These are phyloP conservation scores for Mikania micrantha DNA, from an alignment of 129 eudicot genomes.

Conservation along the genomic window DNA sequence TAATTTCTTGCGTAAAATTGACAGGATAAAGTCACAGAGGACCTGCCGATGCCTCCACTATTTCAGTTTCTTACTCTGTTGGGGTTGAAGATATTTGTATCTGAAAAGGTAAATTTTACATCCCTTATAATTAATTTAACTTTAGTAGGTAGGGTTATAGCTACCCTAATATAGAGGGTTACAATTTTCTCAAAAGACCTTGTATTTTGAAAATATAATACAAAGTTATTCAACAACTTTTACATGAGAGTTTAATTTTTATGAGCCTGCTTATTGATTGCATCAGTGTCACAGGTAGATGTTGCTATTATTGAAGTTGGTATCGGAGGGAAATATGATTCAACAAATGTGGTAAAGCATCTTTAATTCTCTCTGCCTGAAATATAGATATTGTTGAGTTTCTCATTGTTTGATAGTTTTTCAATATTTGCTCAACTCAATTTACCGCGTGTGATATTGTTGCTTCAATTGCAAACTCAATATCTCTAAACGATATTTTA, in stretches of 20 bases:
- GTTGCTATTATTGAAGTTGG: slow-evolving; percentile 96
- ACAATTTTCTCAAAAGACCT: not conserved
- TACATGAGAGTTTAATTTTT: not conserved
- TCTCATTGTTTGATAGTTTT: not conserved
- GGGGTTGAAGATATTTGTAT: slow-evolving; percentile 71
- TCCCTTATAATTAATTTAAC: not conserved
- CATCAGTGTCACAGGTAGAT: slow-evolving; percentile 54
- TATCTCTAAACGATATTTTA: not conserved
- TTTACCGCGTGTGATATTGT: not conserved
- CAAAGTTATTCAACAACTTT: not conserved
- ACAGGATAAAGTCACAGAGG: slow-evolving; percentile 67
- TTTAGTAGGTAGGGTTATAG: not conserved
- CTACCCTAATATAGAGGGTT: not conserved
- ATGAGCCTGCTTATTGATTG: slow-evolving; percentile 1
- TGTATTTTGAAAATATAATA: not conserved
- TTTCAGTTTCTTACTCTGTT: slow-evolving; percentile 81
- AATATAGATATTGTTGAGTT: not conserved
- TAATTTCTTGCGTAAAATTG: not conserved
- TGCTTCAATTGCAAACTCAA: not conserved
- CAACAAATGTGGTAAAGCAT: slow-evolving; percentile 83
- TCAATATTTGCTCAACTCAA: not conserved
- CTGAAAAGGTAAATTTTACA: slow-evolving; percentile 52
- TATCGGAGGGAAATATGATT: slow-evolving; percentile 77
- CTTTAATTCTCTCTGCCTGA: not conserved
- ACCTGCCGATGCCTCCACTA: slow-evolving; percentile 91